phyloP scores from a whole-genome alignment of 164 flowering plant species.

The Vitis rupestris region DNA sequence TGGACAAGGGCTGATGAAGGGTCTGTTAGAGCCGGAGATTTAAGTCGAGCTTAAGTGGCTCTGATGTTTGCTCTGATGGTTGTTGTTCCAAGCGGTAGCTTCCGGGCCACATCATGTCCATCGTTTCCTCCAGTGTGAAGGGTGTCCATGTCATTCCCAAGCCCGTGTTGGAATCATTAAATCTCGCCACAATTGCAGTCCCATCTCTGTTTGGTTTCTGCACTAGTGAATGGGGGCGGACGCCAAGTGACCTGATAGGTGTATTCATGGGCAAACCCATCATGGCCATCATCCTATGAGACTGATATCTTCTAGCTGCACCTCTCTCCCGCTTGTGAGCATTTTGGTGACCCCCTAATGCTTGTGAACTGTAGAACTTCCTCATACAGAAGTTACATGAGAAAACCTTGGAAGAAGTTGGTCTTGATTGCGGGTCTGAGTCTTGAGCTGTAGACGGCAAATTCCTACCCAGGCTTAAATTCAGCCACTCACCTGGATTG shows the following conservation, averaged over 20 bases:
- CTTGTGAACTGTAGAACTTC: constrained; percentile 89
- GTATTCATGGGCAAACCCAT: constrained; percentile 33
- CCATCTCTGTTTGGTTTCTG: constrained; percentile 50
- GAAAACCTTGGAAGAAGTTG: constrained; percentile 51
- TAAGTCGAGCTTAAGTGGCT: constrained; percentile 47
- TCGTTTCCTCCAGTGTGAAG: constrained; percentile 33
- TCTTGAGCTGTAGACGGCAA: constrained; percentile 18
- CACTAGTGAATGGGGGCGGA: constrained; percentile 58
- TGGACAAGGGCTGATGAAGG: constrained; percentile 6
- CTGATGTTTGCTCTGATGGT: constrained; percentile 30
- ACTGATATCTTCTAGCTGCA: constrained; percentile 54
- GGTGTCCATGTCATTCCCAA: constrained; percentile 34
- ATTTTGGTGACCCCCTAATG: constrained; percentile 91
- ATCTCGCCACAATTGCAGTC: constrained; percentile 32
- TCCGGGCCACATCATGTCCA: constrained; percentile 65
- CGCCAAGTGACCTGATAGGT: constrained; percentile 55
- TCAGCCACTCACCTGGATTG: constrained; percentile 54
- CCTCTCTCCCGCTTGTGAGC: constrained; percentile 95
- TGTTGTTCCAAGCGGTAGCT: constrained; percentile 52
- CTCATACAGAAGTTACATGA: constrained; percentile 90
- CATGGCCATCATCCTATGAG: constrained; percentile 49
- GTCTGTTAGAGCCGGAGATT: constrained; percentile 50
- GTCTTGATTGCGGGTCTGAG: constrained; percentile 27
- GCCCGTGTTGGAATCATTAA: constrained; percentile 29
- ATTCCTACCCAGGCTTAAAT: constrained; percentile 55